Base-by-base conservation (phyloP, 2,329 filamentous ascomycete genomes). In the Aureobasidium uvarum region DNA sequence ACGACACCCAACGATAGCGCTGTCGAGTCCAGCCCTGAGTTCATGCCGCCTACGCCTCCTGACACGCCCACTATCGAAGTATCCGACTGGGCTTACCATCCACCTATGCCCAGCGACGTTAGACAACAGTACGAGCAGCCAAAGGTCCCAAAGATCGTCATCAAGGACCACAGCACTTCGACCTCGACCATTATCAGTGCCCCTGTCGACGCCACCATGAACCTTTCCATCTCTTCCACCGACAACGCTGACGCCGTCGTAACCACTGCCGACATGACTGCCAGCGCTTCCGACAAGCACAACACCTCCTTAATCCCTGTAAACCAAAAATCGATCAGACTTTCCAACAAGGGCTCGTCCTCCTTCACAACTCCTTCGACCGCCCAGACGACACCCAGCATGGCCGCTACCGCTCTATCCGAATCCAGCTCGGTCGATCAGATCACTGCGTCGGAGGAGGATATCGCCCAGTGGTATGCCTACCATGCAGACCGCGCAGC, bases 31-130 rank as follows among this genome's bases (percentile, higher is more conserved):
- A 54, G 39, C 48, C 36, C 60, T 13, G 60, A 52, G 18, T 41
- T 38, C n/a, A 63, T 52, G 60, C 60, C 60, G 10, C 60, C 48
- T 33, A 63, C 60, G 7, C 60, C 60, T 11, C 60, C 60, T 18
- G 60, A 63, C n/a, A 63, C 60, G 0, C 60, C 60, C n/a, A 43
- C 48, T 39, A 28, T 63, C 38, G 46, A 52, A 33, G n/a, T 63
- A 4, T 43, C 60, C 18, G 60, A 63, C 25, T 63, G 60, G 60
- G 43, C 60, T 11, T 20, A 33, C 38, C 51, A 43, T 3, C 60
- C 60, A 16, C 36, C 48, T 36, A 63, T 45, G 60, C 58, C 58
- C 23, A 62, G 45, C 58, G 45, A 51, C 8, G 58, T 50, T 45
- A 51, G 16, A 41, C 28, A 50, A 23, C 45, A 51, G 23, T 51